Evolutionary conservation across 169 alveolate genomes (phyloP).

Genomic region (Cryptosporidium sp.): DNA sequence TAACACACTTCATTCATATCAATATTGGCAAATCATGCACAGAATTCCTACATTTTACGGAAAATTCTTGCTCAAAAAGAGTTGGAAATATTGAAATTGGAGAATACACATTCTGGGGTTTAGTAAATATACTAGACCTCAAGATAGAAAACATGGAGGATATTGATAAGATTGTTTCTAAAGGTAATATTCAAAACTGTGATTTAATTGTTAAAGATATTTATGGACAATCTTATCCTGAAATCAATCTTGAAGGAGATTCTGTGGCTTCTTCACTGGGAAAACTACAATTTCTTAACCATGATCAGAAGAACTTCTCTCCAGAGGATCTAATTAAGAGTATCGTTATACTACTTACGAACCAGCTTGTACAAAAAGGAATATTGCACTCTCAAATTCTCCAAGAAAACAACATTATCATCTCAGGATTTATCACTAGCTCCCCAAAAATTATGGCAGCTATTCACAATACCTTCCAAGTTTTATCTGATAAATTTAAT

Average conservation of each 20-base stretch:
- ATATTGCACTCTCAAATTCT: conserved; percentile 31
- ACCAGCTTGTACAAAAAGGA: conserved; percentile 37
- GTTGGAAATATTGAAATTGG: conserved; percentile 57
- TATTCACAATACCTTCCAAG: conserved; percentile 28
- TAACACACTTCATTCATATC: conserved; percentile 2
- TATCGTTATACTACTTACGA: conserved; percentile 30
- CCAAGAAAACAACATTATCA: conserved; percentile 26
- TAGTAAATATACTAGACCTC: conserved; percentile 2
- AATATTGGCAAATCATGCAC: conserved; percentile 34
- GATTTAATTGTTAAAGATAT: conserved; percentile 60
- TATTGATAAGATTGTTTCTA: conserved; percentile 6
- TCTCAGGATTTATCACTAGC: conserved; percentile 45
- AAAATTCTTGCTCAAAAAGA: neutral
- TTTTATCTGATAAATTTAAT: neutral
- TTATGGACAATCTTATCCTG: conserved; percentile 45
- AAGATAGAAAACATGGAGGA: conserved; percentile 20
- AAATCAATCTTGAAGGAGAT: conserved; percentile 36
- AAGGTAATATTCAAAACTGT: conserved; percentile 46
- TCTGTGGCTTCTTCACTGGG: conserved; percentile 63
- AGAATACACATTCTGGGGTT: conserved; percentile 48
- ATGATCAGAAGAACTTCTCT: neutral
- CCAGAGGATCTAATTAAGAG: conserved; percentile 47
- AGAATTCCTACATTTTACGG: conserved; percentile 18
- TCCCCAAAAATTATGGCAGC: conserved; percentile 68
- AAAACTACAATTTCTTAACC: conserved; percentile 27